Base-by-base conservation (phyloP, 1,284 basidiomycete species). In the Cryptococcus sp. region DNA sequence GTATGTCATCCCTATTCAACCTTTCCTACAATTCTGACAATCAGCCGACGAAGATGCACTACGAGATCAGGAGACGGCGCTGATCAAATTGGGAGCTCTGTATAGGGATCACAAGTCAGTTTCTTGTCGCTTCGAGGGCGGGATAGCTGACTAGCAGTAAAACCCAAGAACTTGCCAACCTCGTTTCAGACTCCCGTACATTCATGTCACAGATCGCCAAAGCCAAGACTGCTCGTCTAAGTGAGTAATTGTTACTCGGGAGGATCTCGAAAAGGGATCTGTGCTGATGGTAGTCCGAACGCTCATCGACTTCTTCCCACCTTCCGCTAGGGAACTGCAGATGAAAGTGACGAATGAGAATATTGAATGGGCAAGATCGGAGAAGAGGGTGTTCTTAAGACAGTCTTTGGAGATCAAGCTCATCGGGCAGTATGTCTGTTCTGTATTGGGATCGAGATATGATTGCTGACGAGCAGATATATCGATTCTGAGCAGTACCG, bases 191-290 rank as follows among this genome's bases (percentile, higher is more conserved):
- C 28, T 94, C 91, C 0, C 80, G 92, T 49, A 82, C 85, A 0
- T 94, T 96, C 78, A 91, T 97, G 85, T 87, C 88, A 0, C 87
- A 87, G 14, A 91, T 92, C 1, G 93, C 94, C 23, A 98, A 98
- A 75, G 94, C 96, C 7, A 98, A 98, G 78, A 97, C 94, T 0
- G 93, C 94, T 2, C 97, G 97, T 78, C 83, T 98, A 57, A 92
- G 91, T 91, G 59, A 59, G 86, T 79, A 4, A 23, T 21, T 9
- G 34, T 36, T 36, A 36, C n/a, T n/a, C 10, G 10, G 34, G 10
- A n/a, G 34, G n/a, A 36, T 36, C 34, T 10, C 34, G n/a, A 36
- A n/a, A 36, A 36, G n/a, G 34, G n/a, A 10, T n/a, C n/a, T n/a
- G 9, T 19, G 39, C 39, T 41, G 39, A 41, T 19, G 14, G 11